Base-by-base conservation (phyloP, 2,329 filamentous ascomycete species). In the Fusarium tanahbumbuense region DNA sequence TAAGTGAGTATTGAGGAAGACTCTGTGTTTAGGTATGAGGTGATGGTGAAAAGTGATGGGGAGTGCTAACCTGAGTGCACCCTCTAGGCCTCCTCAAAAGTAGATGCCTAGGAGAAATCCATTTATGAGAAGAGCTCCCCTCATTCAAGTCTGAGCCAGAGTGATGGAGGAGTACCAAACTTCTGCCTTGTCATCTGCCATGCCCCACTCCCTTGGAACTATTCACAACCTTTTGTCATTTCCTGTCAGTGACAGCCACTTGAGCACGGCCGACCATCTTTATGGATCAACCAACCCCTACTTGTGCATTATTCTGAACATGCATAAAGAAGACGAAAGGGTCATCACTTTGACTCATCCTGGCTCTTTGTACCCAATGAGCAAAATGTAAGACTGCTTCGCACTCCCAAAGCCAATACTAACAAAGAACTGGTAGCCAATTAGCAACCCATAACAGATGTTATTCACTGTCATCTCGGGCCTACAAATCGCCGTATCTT, bases 81-180 rank as follows among this genome's bases (percentile, higher is more conserved):
- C 16, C 4, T 22, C 6, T 18, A 22, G 18, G 9, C n/a, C n/a
- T n/a, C n/a, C n/a, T n/a, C n/a, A n/a, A n/a, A n/a, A 16, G 15
- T 13, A 6, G 47, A n/a, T 59, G 13, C 9, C 6, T 12, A 15
- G 18, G 25, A 47, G 6, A 20, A 40, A 28, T 18, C 2, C 16
- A 34, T 8, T 5, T 16, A 37, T 6, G 18, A 37, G 34, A n/a
- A 12, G 1, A 37, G 9, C 34, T 37, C 34, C 34, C 18, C 18
- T 37, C 34, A 37, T n/a, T n/a, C 5, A 37, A 37, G 34, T 37
- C 23, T 69, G 37, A 54, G 34, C 48, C 48, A 12, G 27, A 50
- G 25, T 66, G 50, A 18, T 16, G 46, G 13, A 13, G 55, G 12
- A 62, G 40, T 66, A 47, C 18, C 61, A 50, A 52, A n/a, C 44